Conservation (phyloP, 2,329 filamentous ascomycete species). For the Microdochium paspali region DNA sequence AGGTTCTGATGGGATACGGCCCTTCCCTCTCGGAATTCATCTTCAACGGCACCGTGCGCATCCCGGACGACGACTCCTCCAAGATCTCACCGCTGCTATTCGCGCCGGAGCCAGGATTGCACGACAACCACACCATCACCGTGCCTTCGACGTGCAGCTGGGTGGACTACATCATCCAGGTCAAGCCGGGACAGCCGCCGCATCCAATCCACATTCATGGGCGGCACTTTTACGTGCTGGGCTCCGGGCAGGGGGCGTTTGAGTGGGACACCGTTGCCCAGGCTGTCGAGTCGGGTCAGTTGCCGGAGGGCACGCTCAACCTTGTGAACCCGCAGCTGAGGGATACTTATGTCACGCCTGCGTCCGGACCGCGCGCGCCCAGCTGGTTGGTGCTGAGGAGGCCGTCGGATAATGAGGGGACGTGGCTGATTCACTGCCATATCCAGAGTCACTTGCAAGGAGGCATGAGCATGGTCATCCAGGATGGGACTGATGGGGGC, state of each 20-base stretch:
- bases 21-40: neutral
- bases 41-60: slow-evolving; percentile 1
- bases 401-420: slow-evolving; percentile 39
- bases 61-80: no score
- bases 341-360: slow-evolving; percentile 34
- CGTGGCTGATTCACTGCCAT: slow-evolving; percentile 48
- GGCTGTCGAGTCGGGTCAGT: slow-evolving; percentile 32
- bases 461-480: slow-evolving; percentile 44
- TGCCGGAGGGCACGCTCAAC: slow-evolving; percentile 42
- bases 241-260: slow-evolving; percentile 38
- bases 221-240: slow-evolving; percentile 49
- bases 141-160: slow-evolving; percentile 30
- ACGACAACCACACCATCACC: slow-evolving; percentile 36
- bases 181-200: slow-evolving; percentile 22
- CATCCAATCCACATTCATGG: slow-evolving; percentile 59
- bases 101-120: slow-evolving; percentile 22
- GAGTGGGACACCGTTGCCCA: slow-evolving; percentile 43
- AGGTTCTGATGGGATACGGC: slow-evolving; percentile 7
- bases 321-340: slow-evolving; percentile 42
- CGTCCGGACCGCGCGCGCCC: slow-evolving; percentile 13
- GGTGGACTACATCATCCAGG: slow-evolving; percentile 45
- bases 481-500: slow-evolving; percentile 35
- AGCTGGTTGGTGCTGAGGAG: slow-evolving; percentile 44
- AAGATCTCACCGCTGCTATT: slow-evolving; percentile 41
- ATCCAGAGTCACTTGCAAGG: slow-evolving; percentile 42